phyloP scores from a whole-genome alignment of 441 rosid genomes.

The Populus hybrid region DNA sequence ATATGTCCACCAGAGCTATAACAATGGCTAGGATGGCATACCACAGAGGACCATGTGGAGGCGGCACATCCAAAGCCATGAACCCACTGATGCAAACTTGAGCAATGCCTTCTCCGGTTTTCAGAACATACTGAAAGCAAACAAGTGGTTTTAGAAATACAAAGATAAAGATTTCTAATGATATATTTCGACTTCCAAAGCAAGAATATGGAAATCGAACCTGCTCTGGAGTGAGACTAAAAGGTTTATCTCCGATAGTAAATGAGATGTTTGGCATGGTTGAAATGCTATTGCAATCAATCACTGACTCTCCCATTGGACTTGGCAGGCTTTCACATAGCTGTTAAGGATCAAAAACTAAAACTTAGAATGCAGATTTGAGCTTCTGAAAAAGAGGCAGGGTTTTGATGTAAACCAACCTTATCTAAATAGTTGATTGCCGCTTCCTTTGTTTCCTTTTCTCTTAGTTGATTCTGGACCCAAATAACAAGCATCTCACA shows the following conservation, averaged over 20 bases:
- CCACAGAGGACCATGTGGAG: conserved; percentile 75
- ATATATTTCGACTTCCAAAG: neutral
- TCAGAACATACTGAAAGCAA: conserved; percentile 52
- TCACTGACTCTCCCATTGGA: conserved; percentile 57
- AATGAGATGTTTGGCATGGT: conserved; percentile 57
- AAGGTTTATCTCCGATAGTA: conserved; percentile 51
- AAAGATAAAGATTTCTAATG: neutral
- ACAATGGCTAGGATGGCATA: conserved; percentile 16
- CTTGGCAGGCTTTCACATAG: conserved; percentile 68
- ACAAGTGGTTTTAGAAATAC: neutral
- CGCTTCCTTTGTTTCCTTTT: conserved; percentile 48
- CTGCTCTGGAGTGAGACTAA: conserved; percentile 63
- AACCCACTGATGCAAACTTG: conserved; percentile 63
- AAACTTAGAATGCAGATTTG: neutral
- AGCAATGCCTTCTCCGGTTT: conserved; percentile 42
- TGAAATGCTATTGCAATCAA: conserved; percentile 45
- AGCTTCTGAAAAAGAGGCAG: neutral
- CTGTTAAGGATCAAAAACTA: conserved; percentile 29
- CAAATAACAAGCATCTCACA: conserved; percentile 75
- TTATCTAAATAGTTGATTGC: conserved; percentile 47
- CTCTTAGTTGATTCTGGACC: conserved; percentile 60
- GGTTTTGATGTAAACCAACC: conserved; percentile 26
- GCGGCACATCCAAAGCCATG: conserved; percentile 55
- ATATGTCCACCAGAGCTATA: neutral
- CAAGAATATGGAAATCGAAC: conserved; percentile 20